Conservation (phyloP, 2,329 filamentous ascomycete species). For the Penicillium sp. region DNA sequence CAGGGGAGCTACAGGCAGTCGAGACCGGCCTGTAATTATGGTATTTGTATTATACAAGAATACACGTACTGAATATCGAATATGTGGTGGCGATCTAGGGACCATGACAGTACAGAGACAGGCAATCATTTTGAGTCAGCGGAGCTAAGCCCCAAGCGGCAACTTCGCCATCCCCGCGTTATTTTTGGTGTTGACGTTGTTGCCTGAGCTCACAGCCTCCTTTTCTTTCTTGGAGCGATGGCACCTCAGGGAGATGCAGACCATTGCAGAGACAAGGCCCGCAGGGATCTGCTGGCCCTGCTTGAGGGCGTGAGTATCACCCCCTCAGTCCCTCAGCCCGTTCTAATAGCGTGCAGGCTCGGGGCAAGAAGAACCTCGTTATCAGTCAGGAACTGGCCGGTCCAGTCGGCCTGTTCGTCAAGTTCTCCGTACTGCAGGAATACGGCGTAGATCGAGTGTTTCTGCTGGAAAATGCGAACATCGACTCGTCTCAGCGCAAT, state of each 20-base stretch:
- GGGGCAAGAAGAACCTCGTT: constrained; percentile 97
- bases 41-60: neutral
- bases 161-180: constrained; percentile 18
- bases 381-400: constrained; percentile 89
- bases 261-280: constrained; percentile 58
- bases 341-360: constrained; percentile 63
- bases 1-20: constrained; percentile 29
- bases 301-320: constrained; percentile 84
- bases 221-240: constrained; percentile 16
- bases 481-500: constrained; percentile 91
- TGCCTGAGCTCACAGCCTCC: constrained; percentile 19
- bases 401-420: constrained; percentile 85
- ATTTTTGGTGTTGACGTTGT: constrained; percentile 21
- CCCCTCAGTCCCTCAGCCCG: constrained; percentile 11
- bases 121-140: constrained; percentile 15
- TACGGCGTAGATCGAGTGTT: constrained; percentile 98
- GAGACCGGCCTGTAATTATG: constrained; percentile 9
- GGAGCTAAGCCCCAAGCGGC: constrained; percentile 21
- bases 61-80: neutral
- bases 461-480: constrained; percentile 92
- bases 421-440: constrained; percentile 92
- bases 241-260: constrained; percentile 41
- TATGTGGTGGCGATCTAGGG: constrained; percentile 1
- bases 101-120: constrained; percentile 2
- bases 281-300: constrained; percentile 84